phyloP scores from a whole-genome alignment of 2,329 filamentous ascomycete species.

The Claviceps maximensis region DNA sequence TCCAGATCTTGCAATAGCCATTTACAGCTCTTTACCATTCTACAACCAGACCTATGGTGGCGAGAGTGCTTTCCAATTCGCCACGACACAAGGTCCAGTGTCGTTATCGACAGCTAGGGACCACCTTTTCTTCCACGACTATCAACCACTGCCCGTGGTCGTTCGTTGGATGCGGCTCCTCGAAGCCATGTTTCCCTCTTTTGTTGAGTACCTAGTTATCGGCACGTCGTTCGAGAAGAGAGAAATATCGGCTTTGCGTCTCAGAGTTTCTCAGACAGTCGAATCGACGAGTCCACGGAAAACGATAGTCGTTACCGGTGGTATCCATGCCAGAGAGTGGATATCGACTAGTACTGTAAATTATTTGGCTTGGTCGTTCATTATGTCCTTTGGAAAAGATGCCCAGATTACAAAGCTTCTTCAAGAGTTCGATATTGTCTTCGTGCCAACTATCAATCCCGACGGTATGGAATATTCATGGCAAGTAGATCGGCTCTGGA shows the following conservation, averaged over 20 bases:
- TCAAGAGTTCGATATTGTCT: slow-evolving; percentile 72
- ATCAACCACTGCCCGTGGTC: slow-evolving; percentile 74
- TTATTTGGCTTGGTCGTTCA: slow-evolving; percentile 79
- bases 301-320: slow-evolving; percentile 71
- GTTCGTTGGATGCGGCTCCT: slow-evolving; percentile 86
- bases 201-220: slow-evolving; percentile 60
- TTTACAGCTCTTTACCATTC: slow-evolving; percentile 41
- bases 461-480: slow-evolving; percentile 93
- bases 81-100: slow-evolving; percentile 9
- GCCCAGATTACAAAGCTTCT: slow-evolving; percentile 62
- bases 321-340: slow-evolving; percentile 92
- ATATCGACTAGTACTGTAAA: slow-evolving; percentile 85
- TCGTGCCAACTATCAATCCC: slow-evolving; percentile 81
- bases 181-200: slow-evolving; percentile 76
- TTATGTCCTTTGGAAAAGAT: slow-evolving; percentile 68
- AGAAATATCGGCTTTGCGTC: slow-evolving; percentile 67
- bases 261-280: slow-evolving; percentile 45
- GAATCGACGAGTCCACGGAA: slow-evolving; percentile 42
- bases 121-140: slow-evolving; percentile 83
- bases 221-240: slow-evolving; percentile 83
- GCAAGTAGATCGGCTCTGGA: slow-evolving; percentile 84
- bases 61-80: neutral
- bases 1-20: slow-evolving; percentile 62
- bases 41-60: slow-evolving; percentile 4
- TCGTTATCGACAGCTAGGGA: slow-evolving; percentile 29